These are phyloP conservation scores for Domatiomyces globalis DNA, from an alignment of 2,329 filamentous ascomycete genomes.

Conservation along the genomic window DNA sequence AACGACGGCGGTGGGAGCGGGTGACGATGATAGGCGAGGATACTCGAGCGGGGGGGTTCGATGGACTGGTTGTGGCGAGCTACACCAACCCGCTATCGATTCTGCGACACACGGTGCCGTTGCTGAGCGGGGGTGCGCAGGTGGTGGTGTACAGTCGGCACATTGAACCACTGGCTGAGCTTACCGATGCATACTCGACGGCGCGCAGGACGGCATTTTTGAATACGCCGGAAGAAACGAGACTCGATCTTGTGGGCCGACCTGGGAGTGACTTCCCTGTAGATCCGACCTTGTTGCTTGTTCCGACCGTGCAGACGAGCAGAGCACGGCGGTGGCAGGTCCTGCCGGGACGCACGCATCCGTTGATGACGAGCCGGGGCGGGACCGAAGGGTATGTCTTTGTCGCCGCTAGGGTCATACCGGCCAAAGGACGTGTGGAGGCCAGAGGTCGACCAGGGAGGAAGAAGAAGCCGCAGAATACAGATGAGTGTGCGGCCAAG, in stretches of 20 bases:
- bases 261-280: conserved; percentile 61
- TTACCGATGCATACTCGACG: conserved; percentile 76
- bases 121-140: conserved; percentile 69
- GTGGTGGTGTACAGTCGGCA: conserved; percentile 74
- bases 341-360: conserved; percentile 79
- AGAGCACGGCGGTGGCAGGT: conserved; percentile 77
- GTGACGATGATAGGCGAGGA: conserved; percentile 59
- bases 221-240: conserved; percentile 5
- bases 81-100: conserved; percentile 69
- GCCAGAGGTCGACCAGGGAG: conserved; percentile 52
- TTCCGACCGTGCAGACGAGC: conserved; percentile 65
- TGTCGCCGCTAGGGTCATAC: conserved; percentile 66
- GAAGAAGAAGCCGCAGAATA: conserved; percentile 34
- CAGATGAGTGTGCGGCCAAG: neutral
- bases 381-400: conserved; percentile 86
- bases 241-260: neutral
- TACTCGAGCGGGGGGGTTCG: conserved; percentile 61
- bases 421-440: conserved; percentile 59
- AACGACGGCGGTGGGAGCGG: conserved; percentile 67
- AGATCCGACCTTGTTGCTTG: conserved; percentile 72
- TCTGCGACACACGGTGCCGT: conserved; percentile 58
- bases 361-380: conserved; percentile 77
- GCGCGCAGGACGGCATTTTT: conserved; percentile 61
- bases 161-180: conserved; percentile 60
- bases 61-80: conserved; percentile 68